Evolutionary conservation across 805 yeast species (phyloP).

Genomic region (Monosporozyma yasuniensis): DNA sequence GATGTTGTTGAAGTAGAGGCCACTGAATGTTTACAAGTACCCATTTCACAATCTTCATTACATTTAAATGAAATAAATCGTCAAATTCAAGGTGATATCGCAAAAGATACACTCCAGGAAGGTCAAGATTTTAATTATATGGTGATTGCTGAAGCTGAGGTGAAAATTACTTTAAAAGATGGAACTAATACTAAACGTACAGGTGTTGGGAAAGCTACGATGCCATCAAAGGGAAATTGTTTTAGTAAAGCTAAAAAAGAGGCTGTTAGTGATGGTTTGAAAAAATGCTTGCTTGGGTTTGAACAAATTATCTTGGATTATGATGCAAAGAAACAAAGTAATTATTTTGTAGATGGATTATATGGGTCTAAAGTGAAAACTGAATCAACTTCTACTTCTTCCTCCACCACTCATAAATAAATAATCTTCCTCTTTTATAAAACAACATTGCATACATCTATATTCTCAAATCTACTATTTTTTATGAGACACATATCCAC

Average conservation of each 20-base stretch:
- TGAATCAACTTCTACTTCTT: background rate
- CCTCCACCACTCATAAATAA: no score
- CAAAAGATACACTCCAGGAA: background rate
- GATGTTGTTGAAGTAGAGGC: slow-evolving; percentile 29
- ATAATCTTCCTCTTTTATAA: no score
- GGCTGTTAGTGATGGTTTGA: slow-evolving; percentile 77
- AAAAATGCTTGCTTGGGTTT: slow-evolving; percentile 68
- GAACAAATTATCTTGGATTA: slow-evolving; percentile 48
- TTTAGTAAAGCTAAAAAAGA: slow-evolving; percentile 75
- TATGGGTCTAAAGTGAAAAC: slow-evolving; percentile 10
- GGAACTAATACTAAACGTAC: slow-evolving; percentile 75
- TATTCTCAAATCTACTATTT: no score
- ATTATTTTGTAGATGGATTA: slow-evolving; percentile 30
- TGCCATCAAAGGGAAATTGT: slow-evolving; percentile 57
- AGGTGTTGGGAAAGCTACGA: slow-evolving; percentile 64
- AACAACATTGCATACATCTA: no score
- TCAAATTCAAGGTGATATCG: background rate
- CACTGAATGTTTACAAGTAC: slow-evolving; percentile 10
- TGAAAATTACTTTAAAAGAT: slow-evolving; percentile 64
- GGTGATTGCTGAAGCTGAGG: slow-evolving; percentile 34
- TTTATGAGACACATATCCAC: background rate
- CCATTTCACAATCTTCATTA: background rate
- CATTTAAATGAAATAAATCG: background rate
- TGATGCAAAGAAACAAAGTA: slow-evolving; percentile 27
- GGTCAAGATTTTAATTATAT: slow-evolving; percentile 12